phyloP scores from a whole-genome alignment of 768 basidiomycete genomes.

The Leucocoprinus sp. region DNA sequence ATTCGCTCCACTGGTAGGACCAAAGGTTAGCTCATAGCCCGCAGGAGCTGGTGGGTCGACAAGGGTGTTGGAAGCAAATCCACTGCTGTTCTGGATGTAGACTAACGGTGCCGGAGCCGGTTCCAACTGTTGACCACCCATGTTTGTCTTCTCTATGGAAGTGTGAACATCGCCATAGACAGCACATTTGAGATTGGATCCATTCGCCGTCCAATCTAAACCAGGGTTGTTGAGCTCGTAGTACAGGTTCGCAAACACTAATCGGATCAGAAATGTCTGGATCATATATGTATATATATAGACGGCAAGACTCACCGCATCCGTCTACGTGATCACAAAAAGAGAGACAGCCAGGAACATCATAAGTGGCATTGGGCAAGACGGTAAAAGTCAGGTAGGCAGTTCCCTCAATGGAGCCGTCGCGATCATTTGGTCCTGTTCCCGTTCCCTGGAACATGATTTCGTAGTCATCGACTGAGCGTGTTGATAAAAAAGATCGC shows the following conservation, averaged over 20 bases:
- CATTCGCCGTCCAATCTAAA: conserved; percentile 28
- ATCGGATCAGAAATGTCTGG: background rate
- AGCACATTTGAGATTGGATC: conserved; percentile 42
- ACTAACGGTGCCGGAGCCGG: conserved; percentile 27
- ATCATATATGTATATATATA: background rate
- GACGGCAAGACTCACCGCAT: conserved; percentile 30
- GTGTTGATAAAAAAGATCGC: conserved; percentile 15
- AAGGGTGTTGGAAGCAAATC: conserved; percentile 28
- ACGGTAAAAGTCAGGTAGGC: conserved; percentile 41
- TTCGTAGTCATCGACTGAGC: conserved; percentile 23
- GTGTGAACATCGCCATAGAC: conserved; percentile 35
- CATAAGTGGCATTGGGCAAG: conserved; percentile 37
- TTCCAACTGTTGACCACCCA: conserved; percentile 33
- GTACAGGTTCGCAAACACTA: conserved; percentile 42
- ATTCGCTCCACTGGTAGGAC: conserved; percentile 38
- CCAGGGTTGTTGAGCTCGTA: conserved; percentile 40
- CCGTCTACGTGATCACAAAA: conserved; percentile 29
- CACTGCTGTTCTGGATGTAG: conserved; percentile 37
- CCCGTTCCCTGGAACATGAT: conserved; percentile 33
- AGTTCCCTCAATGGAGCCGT: conserved; percentile 39
- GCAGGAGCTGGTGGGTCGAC: conserved; percentile 31
- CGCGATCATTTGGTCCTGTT: conserved; percentile 26
- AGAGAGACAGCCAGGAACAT: conserved; percentile 32
- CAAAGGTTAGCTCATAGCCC: conserved; percentile 39
- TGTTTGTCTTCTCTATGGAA: conserved; percentile 37